Percentiles rank a stretch among this genome's conserved stretches.
phyloP scores from a whole-genome alignment of 257 asterid species.

The Schizonepeta tenuifolia region DNA sequence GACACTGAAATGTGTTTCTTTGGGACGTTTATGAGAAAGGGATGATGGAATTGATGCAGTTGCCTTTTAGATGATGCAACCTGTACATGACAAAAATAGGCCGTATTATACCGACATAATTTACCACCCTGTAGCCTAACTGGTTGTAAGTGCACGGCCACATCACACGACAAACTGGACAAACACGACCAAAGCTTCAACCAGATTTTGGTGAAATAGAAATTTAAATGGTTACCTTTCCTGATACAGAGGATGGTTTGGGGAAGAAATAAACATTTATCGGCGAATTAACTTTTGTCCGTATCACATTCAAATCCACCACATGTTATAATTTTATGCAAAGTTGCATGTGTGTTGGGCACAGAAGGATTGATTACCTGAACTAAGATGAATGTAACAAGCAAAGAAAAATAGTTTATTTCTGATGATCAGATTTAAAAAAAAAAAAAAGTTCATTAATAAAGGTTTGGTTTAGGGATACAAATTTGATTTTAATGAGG shows the following conservation, averaged over 20 bases:
- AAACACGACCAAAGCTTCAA: slow-evolving; percentile 9
- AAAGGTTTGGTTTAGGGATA: not conserved
- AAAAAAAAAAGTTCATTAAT: no score
- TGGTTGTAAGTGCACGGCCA: not conserved
- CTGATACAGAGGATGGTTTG: no score
- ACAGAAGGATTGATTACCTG: not conserved
- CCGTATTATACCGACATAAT: no score
- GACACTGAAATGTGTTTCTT: slow-evolving; percentile 37
- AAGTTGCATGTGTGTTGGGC: not conserved
- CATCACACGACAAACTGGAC: not conserved
- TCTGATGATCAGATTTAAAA: no score
- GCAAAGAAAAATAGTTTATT: not conserved
- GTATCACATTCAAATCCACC: not conserved
- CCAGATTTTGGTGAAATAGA: not conserved
- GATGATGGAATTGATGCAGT: slow-evolving; percentile 27
- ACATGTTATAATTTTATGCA: not conserved
- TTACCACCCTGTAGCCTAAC: no score
- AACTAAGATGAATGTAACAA: slow-evolving; percentile 1
- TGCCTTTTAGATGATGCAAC: slow-evolving; percentile 32
- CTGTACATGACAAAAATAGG: slow-evolving; percentile 37
- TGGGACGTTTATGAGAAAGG: slow-evolving; percentile 19
- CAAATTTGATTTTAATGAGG: not conserved
- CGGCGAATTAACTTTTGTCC: no score
- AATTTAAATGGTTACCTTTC: not conserved
- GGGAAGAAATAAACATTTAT: no score